Base-by-base conservation (phyloP, 768 basidiomycete genomes). In the Clavaria fumosa region DNA sequence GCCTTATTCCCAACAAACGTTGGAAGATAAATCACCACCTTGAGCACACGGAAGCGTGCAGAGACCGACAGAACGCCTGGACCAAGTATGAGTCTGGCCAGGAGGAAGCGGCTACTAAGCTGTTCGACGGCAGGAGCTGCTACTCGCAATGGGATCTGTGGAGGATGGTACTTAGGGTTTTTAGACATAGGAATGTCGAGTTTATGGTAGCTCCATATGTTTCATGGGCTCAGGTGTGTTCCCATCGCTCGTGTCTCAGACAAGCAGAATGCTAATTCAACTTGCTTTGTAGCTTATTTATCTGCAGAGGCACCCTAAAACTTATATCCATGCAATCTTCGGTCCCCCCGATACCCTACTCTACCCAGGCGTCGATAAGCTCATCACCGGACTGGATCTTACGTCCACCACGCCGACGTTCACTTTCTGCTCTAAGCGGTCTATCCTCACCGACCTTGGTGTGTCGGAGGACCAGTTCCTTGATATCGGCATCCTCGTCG, bases 191-290 rank as follows among this genome's bases (percentile, higher is more conserved):
- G 31, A 85, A 85, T 47, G 90, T 95, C 41, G 93, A 97, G 60
- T 97, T 90, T 53, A 69, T 97, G 33, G 78, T 96, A 42, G 91
- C 95, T 32, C 95, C 95, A 7, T 97, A 97, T 58, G 65, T 86
- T 37, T 80, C 90, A 23, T 89, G 85, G 79, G 83, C 93, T 31
- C 93, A 97, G 73, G 91, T 91, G 53, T 49, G 80, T 66, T 27
- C 41, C n/a, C 20, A 23, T 35, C 30, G 17, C 34, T 27, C n/a
- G 43, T 40, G 28, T 26, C 44, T 12, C 33, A 36, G 36, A 20
- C 20, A 28, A 28, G 14, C 9, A 28, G 9, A 14, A 6, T 32
- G 21, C 33, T 11, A 33, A 20, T 27, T 39, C 24, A 26, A 20
- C 31, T 19, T 43, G 27, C 31, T 38, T 9, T 6, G 23, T 50